Evolutionary conservation across 2,329 filamentous ascomycete genomes (phyloP).

Genomic region (Colletotrichum eremochloae): DNA sequence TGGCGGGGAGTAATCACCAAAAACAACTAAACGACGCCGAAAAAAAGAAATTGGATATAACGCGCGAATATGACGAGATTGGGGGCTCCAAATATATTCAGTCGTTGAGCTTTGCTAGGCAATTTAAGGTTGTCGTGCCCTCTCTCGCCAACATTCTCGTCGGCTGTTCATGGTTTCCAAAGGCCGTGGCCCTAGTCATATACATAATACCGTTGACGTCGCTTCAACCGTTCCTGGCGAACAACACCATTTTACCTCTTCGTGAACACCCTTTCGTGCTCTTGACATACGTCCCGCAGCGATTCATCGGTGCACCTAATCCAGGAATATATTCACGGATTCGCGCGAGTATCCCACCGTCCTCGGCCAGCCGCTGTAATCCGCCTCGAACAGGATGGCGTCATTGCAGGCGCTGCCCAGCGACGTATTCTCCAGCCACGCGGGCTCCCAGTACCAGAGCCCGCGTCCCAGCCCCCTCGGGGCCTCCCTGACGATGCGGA

Average conservation of each 20-base stretch:
- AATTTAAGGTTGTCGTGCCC: not conserved
- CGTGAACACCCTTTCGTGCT: not conserved
- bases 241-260: not conserved
- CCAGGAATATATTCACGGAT: constrained; percentile 32
- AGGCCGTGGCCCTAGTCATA: not conserved
- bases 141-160: not conserved
- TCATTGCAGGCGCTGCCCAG: constrained; percentile 38
- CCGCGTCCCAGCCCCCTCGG: constrained; percentile 32
- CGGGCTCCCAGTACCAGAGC: constrained; percentile 35
- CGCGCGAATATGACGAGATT: no score
- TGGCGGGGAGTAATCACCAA: not conserved
- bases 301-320: not conserved
- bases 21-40: not conserved
- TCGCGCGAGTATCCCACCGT: constrained; percentile 32
- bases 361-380: constrained; percentile 36
- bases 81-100: not conserved
- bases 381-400: constrained; percentile 34
- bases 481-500: constrained; percentile 27
- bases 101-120: not conserved
- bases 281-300: not conserved
- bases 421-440: constrained; percentile 34
- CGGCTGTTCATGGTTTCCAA: not conserved
- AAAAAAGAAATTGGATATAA: not conserved
- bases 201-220: not conserved
- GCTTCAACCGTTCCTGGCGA: not conserved